phyloP scores from a whole-genome alignment of 257 asterid species.

The Leptodermis oblonga region DNA sequence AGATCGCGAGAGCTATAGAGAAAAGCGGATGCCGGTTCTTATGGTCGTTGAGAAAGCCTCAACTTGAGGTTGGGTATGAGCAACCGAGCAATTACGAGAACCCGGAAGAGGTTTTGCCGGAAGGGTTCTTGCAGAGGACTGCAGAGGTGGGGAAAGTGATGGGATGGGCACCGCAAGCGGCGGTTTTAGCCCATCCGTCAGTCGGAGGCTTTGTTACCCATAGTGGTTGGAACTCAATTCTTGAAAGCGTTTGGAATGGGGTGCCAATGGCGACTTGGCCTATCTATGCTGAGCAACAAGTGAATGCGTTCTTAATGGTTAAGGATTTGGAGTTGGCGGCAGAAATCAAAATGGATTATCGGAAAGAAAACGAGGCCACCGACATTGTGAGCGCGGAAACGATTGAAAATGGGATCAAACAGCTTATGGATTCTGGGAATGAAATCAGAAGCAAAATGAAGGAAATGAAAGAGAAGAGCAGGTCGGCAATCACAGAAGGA shows the following conservation, averaged over 20 bases:
- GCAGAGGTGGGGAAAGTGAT: constrained; percentile 1
- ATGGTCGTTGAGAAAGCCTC: background rate
- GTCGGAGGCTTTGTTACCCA: background rate
- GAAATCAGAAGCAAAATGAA: background rate
- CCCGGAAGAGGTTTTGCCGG: background rate
- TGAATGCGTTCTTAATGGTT: background rate
- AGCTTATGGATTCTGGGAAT: background rate
- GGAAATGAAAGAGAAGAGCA: constrained; percentile 6
- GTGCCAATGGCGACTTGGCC: constrained; percentile 5
- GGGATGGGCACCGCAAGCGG: constrained; percentile 5
- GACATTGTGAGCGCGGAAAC: background rate
- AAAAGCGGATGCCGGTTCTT: background rate
- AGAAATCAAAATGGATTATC: background rate
- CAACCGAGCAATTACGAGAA: background rate
- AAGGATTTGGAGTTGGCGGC: background rate
- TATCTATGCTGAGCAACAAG: background rate
- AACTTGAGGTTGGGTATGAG: background rate
- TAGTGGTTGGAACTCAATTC: background rate
- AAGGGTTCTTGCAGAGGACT: background rate
- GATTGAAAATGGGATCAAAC: background rate
- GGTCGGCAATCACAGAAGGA: background rate
- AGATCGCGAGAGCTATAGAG: background rate
- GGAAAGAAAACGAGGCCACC: background rate
- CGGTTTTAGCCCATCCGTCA: background rate
- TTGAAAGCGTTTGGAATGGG: background rate